Conservation (phyloP, 345 rosid species). For the Clarkia xantiana region DNA sequence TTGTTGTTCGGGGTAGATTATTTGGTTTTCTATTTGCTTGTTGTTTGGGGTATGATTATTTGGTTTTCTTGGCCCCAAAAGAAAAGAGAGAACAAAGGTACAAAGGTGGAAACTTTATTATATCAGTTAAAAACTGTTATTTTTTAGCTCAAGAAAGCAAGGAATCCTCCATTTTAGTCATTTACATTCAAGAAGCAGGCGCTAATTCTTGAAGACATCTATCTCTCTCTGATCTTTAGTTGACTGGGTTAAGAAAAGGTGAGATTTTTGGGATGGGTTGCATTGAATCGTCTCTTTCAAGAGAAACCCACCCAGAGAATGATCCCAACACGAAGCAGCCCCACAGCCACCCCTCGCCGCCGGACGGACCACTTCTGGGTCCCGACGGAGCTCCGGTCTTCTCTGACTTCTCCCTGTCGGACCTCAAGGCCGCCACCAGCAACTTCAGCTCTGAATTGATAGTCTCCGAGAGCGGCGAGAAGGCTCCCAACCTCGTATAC, state of each 20-base stretch:
- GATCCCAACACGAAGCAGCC: slow-evolving; percentile 11
- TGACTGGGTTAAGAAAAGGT: not conserved
- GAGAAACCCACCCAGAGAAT: slow-evolving; percentile 29
- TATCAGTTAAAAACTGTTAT: too few species aligned
- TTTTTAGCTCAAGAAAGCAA: too few species aligned
- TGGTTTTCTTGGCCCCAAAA: too few species aligned
- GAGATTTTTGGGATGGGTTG: slow-evolving; percentile 24
- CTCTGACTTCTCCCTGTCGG: slow-evolving; percentile 27
- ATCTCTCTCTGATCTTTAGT: not conserved
- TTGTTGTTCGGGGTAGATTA: too few species aligned
- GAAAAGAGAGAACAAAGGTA: too few species aligned
- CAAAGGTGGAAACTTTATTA: too few species aligned
- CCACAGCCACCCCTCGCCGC: slow-evolving; percentile 9
- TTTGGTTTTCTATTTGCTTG: too few species aligned
- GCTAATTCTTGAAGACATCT: too few species aligned
- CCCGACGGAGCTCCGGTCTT: slow-evolving; percentile 21
- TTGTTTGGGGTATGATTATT: too few species aligned
- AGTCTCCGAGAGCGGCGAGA: slow-evolving; percentile 37
- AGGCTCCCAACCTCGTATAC: slow-evolving; percentile 30
- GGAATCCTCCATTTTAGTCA: too few species aligned
- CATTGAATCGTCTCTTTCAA: slow-evolving; percentile 21
- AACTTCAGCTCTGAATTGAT: slow-evolving; percentile 23
- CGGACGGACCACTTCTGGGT: slow-evolving; percentile 8
- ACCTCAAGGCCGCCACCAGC: slow-evolving; percentile 29
- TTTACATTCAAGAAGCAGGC: too few species aligned